phyloP scores from a whole-genome alignment of 495 filamentous ascomycete genomes.

The Neurospora sp. region DNA sequence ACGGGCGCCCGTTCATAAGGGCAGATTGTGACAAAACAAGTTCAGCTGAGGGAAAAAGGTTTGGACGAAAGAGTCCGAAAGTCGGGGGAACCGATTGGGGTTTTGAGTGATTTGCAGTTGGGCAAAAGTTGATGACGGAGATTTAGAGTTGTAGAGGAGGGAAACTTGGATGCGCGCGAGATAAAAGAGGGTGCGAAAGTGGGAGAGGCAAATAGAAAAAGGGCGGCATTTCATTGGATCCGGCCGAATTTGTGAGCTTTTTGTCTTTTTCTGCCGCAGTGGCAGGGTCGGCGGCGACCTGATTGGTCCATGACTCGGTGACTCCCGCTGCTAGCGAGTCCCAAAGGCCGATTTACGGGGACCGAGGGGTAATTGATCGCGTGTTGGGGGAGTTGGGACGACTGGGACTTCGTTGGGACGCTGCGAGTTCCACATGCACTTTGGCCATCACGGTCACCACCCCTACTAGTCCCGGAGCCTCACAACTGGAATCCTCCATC shows the following conservation, averaged over 20 bases:
- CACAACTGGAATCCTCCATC: neutral
- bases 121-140: slow-evolving; percentile 6
- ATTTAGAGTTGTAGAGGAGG: neutral
- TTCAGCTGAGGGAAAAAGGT: slow-evolving; percentile 9
- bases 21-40: slow-evolving; percentile 34
- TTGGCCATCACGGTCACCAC: neutral
- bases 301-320: neutral
- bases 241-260: neutral
- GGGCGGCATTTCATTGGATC: neutral
- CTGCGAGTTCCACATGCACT: neutral
- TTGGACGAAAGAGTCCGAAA: slow-evolving; percentile 1
- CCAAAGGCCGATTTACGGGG: neutral
- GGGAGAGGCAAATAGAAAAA: slow-evolving; percentile 1
- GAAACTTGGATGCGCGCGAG: neutral
- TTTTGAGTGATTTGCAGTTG: neutral
- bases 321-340: neutral
- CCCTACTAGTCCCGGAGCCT: neutral
- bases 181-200: neutral
- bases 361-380: neutral
- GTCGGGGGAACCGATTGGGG: neutral
- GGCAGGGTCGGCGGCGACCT: neutral
- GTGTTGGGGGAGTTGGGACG: neutral
- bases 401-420: neutral
- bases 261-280: neutral
- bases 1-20: slow-evolving; percentile 91